These are phyloP conservation scores for Turnera subulata DNA, from an alignment of 345 rosid species.

Conservation along the genomic window DNA sequence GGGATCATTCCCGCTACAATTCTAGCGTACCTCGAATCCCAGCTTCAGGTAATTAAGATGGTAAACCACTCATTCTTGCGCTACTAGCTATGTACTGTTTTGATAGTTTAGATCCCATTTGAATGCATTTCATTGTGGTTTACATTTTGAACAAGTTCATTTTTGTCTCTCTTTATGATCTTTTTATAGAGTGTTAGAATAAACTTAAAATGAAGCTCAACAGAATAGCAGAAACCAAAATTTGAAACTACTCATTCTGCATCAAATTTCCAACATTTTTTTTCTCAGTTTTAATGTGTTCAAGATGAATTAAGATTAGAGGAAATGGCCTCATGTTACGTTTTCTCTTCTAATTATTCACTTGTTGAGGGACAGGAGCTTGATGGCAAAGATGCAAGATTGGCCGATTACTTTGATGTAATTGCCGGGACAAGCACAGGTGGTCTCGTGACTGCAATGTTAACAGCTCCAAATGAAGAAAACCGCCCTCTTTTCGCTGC, in stretches of 20 bases:
- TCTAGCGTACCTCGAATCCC: conserved; percentile 56
- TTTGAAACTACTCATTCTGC: not conserved
- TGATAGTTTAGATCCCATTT: not conserved
- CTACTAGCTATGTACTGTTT: not conserved
- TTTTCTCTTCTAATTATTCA: not conserved
- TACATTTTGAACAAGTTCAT: not conserved
- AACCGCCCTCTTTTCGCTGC: conserved; percentile 65
- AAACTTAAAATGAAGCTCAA: too few relatives aligned
- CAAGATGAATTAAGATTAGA: too few relatives aligned
- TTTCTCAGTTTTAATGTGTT: not conserved
- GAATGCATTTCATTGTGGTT: not conserved
- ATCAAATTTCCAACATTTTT: too few relatives aligned
- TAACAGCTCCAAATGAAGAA: conserved; percentile 46
- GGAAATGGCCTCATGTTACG: too few relatives aligned
- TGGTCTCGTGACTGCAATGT: conserved; percentile 68
- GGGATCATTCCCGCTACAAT: conserved; percentile 64
- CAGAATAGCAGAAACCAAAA: not conserved
- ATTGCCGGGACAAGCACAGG: conserved; percentile 71
- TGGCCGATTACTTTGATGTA: conserved; percentile 72
- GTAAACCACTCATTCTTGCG: not conserved
- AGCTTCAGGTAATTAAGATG: conserved; percentile 77
- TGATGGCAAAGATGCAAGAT: conserved; percentile 60
- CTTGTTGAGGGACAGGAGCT: conserved; percentile 36
- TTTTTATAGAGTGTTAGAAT: not conserved
- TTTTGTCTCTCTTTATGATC: too few relatives aligned